Evolutionary conservation across 345 rosid genomes (phyloP), one percentile per base, ranked within the genome.

Genomic region (Citrus mangshanensis): DNA sequence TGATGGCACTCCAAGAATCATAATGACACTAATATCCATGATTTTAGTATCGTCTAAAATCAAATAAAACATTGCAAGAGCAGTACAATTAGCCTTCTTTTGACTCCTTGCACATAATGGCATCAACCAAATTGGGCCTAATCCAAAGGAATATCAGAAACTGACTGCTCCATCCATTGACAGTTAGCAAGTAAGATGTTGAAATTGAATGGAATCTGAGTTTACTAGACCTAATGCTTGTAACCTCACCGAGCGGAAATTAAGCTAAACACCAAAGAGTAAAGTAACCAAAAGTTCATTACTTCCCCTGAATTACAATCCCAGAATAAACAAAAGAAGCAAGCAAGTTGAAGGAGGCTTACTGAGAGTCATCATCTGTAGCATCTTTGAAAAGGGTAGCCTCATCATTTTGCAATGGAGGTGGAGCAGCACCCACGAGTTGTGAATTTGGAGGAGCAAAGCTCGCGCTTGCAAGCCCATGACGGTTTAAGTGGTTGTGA

Each of bases 341-440:
- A 37, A 5, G 58, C 21, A 54, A 71, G 10, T 21, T 58, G 59
- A 37, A 42, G 77, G 24, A 24, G 38, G 77, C 85, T 74, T 79
- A 87, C 89, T 49, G 80, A 16, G 30, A 8, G 27, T 25, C 60
- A 54, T 73, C 54, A 21, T 59, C 63, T 25, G 61, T 40, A 22
- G 71, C 54, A 70, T 68, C 74, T 55, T 22, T 24, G 55, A 54
- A 28, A 62, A 7, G 49, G 22, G 32, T 24, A 51, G 58, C 63
- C 49, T 65, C 40, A 3, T 73, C 10, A 30, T 72, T 79, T 18
- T 78, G 80, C 68, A 24, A 77, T 9, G 79, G 74, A 40, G 28
- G 78, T 18, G 77, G 72, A 54, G 28, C 22, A n/a, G 37, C n/a
- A 68, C 9, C 18, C 30, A 19, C 35, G 7, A 71, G 78, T 18